Conservation (phyloP, 495 filamentous ascomycete species). For the Penicillium taxi region DNA sequence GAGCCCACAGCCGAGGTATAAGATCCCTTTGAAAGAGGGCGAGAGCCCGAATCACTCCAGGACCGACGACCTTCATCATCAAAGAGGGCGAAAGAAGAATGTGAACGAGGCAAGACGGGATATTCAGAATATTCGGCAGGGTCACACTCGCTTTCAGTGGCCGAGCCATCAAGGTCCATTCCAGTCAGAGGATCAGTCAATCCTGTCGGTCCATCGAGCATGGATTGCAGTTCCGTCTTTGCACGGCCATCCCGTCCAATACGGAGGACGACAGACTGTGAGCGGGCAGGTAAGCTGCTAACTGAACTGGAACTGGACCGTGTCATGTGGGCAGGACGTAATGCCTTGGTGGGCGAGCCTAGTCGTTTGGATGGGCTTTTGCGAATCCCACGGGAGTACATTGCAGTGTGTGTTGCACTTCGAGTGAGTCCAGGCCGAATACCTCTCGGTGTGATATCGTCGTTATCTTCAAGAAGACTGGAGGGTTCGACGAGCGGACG, state of each 20-base stretch:
- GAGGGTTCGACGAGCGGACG: constrained; percentile 5
- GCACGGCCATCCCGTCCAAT: constrained; percentile 67
- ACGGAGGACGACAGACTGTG: constrained; percentile 52
- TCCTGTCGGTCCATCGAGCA: constrained; percentile 37
- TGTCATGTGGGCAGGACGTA: constrained; percentile 23
- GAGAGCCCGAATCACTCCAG: constrained; percentile 49
- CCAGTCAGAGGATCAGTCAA: constrained; percentile 34
- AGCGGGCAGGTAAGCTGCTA: constrained; percentile 26
- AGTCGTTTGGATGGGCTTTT: constrained; percentile 42
- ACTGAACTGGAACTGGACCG: constrained; percentile 30
- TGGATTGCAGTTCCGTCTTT: constrained; percentile 58
- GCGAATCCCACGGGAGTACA: constrained; percentile 34
- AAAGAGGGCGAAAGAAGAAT: constrained; percentile 53
- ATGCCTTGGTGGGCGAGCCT: constrained; percentile 31
- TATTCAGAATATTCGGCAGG: constrained; percentile 61
- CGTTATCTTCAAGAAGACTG: constrained; percentile 30
- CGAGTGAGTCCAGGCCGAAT: constrained; percentile 50
- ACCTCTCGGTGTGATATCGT: constrained; percentile 34
- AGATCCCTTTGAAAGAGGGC: constrained; percentile 44
- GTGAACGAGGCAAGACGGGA: constrained; percentile 56
- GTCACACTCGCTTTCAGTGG: constrained; percentile 43
- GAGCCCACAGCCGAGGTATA: constrained; percentile 40
- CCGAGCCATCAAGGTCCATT: constrained; percentile 42
- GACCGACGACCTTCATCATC: constrained; percentile 45
- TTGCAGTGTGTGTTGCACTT: constrained; percentile 46